Conservation (phyloP, 2,329 filamentous ascomycete genomes). For the Colletotrichum tofieldiae region DNA sequence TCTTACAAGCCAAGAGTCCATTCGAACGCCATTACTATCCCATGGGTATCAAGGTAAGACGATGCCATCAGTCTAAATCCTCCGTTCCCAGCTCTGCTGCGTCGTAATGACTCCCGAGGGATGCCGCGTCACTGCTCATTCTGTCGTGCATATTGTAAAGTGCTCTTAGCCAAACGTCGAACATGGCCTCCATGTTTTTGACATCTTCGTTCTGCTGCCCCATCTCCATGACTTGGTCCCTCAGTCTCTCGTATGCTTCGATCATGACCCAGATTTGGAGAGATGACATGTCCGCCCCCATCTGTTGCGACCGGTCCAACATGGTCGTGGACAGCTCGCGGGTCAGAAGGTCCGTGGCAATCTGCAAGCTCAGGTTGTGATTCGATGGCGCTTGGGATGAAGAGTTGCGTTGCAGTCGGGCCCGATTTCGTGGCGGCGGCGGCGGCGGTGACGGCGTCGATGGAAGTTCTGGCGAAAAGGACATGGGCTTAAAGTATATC, state of each 20-base stretch:
- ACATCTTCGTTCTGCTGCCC: constrained; percentile 48
- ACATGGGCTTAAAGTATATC: constrained; percentile 63
- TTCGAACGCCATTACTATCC: not conserved
- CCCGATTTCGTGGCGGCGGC: constrained; percentile 42
- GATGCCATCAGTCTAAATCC: constrained; percentile 1
- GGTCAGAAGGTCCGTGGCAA: constrained; percentile 66
- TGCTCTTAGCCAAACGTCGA: constrained; percentile 67
- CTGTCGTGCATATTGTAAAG: constrained; percentile 64
- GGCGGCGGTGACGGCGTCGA: constrained; percentile 49
- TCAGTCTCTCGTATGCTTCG: constrained; percentile 70
- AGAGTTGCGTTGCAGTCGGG: constrained; percentile 24
- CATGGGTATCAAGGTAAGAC: constrained; percentile 4
- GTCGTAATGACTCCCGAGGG: constrained; percentile 46
- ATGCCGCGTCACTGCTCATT: constrained; percentile 52
- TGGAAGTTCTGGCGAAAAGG: constrained; percentile 55
- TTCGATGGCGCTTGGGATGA: constrained; percentile 6
- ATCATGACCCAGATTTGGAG: constrained; percentile 72
- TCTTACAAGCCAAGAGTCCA: not conserved
- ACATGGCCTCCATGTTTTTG: constrained; percentile 57
- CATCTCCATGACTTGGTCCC: constrained; percentile 60
- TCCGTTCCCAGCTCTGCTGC: constrained; percentile 41
- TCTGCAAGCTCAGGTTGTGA: constrained; percentile 63
- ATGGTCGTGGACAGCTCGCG: constrained; percentile 64
- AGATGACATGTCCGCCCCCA: constrained; percentile 56
- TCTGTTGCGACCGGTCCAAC: constrained; percentile 47